These are phyloP conservation scores for Xylaria sp. DNA, from an alignment of 2,329 filamentous ascomycete genomes.

Conservation along the genomic window DNA sequence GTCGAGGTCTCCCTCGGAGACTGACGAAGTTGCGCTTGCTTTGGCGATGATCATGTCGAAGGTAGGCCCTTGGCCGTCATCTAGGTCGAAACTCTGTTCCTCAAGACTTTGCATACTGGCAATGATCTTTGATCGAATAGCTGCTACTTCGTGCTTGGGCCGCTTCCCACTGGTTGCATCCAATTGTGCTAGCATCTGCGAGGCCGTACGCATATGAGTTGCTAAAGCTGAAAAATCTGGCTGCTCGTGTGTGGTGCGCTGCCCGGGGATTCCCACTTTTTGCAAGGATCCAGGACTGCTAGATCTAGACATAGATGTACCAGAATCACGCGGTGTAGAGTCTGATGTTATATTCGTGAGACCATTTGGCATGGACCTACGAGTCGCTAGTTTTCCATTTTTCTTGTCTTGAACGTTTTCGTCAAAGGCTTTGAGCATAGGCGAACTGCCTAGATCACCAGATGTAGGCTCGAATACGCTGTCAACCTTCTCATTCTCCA, in stretches of 20 bases:
- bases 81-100: slow-evolving; percentile 83
- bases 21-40: slow-evolving; percentile 61
- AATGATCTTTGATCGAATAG: slow-evolving; percentile 86
- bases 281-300: slow-evolving; percentile 71
- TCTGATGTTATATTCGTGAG: slow-evolving; percentile 58
- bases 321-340: slow-evolving; percentile 75
- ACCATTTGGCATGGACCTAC: slow-evolving; percentile 43
- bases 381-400: slow-evolving; percentile 42
- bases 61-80: slow-evolving; percentile 76
- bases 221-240: slow-evolving; percentile 84
- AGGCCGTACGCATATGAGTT: slow-evolving; percentile 87
- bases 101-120: slow-evolving; percentile 90
- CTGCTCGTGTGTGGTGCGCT: slow-evolving; percentile 70
- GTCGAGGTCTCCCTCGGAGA: slow-evolving; percentile 52
- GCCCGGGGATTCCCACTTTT: slow-evolving; percentile 68
- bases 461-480: slow-evolving; percentile 86
- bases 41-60: slow-evolving; percentile 87
- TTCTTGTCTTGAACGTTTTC: slow-evolving; percentile 54
- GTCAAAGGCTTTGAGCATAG: slow-evolving; percentile 68
- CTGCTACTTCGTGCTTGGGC: slow-evolving; percentile 81
- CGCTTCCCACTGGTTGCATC: slow-evolving; percentile 83
- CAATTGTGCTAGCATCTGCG: slow-evolving; percentile 86
- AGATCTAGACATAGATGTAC: slow-evolving; percentile 73
- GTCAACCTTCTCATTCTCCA: slow-evolving; percentile 60
- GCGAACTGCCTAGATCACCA: slow-evolving; percentile 80